Percentiles rank a stretch among this genome's conserved stretches.
Evolutionary conservation across 2,329 filamentous ascomycete species (phyloP).

Genomic region (Fusarium clavum): DNA sequence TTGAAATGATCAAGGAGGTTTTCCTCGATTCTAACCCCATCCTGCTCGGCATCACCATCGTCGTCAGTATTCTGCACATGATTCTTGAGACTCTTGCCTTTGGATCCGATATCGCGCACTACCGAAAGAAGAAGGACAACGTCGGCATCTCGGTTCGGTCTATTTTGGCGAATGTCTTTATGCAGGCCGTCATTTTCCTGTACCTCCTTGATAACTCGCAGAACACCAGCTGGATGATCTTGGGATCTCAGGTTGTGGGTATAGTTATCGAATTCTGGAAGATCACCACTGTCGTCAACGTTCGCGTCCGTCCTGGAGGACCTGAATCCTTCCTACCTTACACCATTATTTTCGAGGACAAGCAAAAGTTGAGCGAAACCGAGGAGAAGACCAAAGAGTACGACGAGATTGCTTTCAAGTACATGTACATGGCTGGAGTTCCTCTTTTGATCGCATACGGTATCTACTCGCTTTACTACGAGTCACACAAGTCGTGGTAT

Average conservation of each 20-base stretch:
- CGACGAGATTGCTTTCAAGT: conserved; percentile 96
- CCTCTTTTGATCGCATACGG: conserved; percentile 92
- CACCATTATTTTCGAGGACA: conserved; percentile 89
- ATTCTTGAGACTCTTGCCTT: conserved; percentile 96
- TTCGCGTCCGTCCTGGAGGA: conserved; percentile 77
- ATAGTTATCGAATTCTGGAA: conserved; percentile 84
- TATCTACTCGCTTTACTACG: conserved; percentile 89
- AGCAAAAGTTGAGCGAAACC: conserved; percentile 93
- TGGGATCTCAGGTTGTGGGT: conserved; percentile 90
- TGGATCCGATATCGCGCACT: conserved; percentile 97
- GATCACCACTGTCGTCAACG: conserved; percentile 93
- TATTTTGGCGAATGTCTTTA: conserved; percentile 96
- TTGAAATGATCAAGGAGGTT: conserved; percentile 97
- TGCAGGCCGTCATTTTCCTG: conserved; percentile 95
- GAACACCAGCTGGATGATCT: conserved; percentile 98
- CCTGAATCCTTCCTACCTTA: conserved; percentile 81
- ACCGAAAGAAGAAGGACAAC: conserved; percentile 99
- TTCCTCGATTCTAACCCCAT: conserved; percentile 94
- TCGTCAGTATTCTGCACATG: conserved; percentile 91
- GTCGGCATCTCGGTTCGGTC: conserved; percentile 96
- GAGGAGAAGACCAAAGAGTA: conserved; percentile 99
- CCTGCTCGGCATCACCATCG: conserved; percentile 83
- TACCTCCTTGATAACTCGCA: conserved; percentile 98
- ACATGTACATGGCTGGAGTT: conserved; percentile 92
- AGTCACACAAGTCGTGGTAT: conserved; percentile 98